Percentiles rank a stretch among this genome's conserved stretches.
phyloP scores from a whole-genome alignment of 805 yeast species.

The Saturnispora bothae region DNA sequence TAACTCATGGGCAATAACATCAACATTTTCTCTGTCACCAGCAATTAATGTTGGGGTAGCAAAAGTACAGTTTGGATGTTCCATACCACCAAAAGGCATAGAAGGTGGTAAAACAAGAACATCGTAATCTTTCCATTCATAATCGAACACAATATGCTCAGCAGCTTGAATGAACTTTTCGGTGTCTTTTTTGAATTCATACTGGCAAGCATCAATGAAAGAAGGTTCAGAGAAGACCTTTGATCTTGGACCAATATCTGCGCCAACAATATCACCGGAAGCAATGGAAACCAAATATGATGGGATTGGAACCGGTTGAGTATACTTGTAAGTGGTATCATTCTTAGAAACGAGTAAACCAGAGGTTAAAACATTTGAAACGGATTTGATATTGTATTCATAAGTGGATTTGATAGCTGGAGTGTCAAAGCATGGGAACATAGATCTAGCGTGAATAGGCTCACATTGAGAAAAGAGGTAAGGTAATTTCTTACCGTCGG shows the following conservation, averaged over 20 bases:
- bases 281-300: constrained; percentile 78
- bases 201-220: constrained; percentile 53
- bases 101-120: constrained; percentile 69
- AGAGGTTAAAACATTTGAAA: constrained; percentile 61
- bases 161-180: constrained; percentile 74
- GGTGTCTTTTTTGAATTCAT: constrained; percentile 73
- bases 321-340: constrained; percentile 34
- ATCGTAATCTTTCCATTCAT: constrained; percentile 80
- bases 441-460: constrained; percentile 81
- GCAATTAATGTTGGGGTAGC: constrained; percentile 83
- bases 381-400: constrained; percentile 47
- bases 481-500: constrained; percentile 60
- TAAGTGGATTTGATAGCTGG: constrained; percentile 71
- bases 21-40: constrained; percentile 77
- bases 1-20: constrained; percentile 86
- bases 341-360: constrained; percentile 32
- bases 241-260: constrained; percentile 78
- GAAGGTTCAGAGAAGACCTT: constrained; percentile 71
- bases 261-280: constrained; percentile 62
- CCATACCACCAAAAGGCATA: constrained; percentile 91
- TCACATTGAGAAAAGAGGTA: constrained; percentile 84
- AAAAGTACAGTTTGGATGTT: constrained; percentile 83
- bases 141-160: constrained; percentile 62
- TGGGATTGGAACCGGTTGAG: constrained; percentile 78
- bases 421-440: constrained; percentile 86